Base-by-base conservation (phyloP, 345 rosid species). In the Brassica nigra region DNA sequence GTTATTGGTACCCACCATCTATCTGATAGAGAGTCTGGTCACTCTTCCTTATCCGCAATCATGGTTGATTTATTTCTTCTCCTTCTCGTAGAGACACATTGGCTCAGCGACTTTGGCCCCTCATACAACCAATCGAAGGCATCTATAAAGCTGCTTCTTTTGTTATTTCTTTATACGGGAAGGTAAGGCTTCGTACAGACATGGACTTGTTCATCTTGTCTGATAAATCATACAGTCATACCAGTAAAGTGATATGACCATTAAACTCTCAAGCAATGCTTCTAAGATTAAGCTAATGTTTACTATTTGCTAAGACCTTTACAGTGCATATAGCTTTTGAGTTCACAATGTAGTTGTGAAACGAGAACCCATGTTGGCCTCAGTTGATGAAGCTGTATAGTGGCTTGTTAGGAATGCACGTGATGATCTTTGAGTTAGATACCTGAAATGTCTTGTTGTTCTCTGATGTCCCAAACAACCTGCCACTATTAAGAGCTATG, bases 91-190 rank as follows among this genome's bases (percentile, higher is more conserved):
- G 27, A 88, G 99, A 86, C 93, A 23, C 98, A 70, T 63, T 95
- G 78, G 89, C 95, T 4, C 87, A 90, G 39, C 91, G 87, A 80
- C 88, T 86, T 66, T 95, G 99, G 98, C 80, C 86, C 66, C 81
- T 89, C 71, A 83, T 90, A 71, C 98, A 93, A 67, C 90, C 86
- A 3, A 77, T 89, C 29, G 97, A 95, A 86, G 95, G 97, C 80
- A 68, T 95, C 80, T 90, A 90, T 78, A 95, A 89, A 90, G 92
- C 92, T 86, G 93, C 92, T 66, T 91, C 98, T 33, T 93, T 87
- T 93, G 62, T 64, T 91, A 76, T 95, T 93, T 89, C 94, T 95
- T 76, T 93, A 82, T 81, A 89, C 97, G 0, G 98, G 99, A 86
- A 88, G 95, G 98, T 92, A 87, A 37, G 66, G 12, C 16, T 76